phyloP scores from a whole-genome alignment of 345 rosid species.

The Euclidium syriacum region DNA sequence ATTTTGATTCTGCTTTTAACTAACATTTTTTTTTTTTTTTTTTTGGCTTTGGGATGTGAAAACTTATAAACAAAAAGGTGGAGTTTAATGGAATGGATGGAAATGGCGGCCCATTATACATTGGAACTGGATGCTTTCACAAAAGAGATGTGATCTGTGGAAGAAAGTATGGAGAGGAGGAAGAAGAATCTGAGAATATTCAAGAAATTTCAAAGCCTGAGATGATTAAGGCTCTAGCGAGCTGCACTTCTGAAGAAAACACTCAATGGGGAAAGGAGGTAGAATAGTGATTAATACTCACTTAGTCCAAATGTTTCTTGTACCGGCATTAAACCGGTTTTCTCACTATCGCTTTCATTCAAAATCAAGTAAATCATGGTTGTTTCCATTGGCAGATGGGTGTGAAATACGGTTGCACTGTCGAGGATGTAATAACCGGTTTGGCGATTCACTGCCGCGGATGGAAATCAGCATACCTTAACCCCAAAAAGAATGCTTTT shows the following conservation, averaged over 20 bases:
- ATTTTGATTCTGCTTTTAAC: not conserved
- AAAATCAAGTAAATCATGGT: too few relatives aligned
- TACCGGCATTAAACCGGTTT: not conserved
- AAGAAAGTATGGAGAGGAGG: conserved; percentile 30
- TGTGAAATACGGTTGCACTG: conserved; percentile 56
- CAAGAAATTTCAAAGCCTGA: conserved; percentile 24
- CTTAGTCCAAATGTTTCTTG: not conserved
- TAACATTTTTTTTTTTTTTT: too few relatives aligned
- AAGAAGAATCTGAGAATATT: not conserved
- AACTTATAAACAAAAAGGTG: too few relatives aligned
- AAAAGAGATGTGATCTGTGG: conserved; percentile 69
- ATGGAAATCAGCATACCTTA: conserved; percentile 64
- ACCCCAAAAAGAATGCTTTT: conserved; percentile 56
- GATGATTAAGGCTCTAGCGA: conserved; percentile 46
- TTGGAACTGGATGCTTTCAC: conserved; percentile 83
- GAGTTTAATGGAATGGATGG: conserved; percentile 66
- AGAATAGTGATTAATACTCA: not conserved
- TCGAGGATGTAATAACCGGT: conserved; percentile 86
- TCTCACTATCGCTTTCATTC: too few relatives aligned
- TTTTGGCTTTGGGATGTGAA: conserved; percentile 31
- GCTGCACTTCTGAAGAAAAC: conserved; percentile 46
- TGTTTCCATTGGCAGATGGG: conserved; percentile 58
- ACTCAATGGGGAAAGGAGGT: conserved; percentile 85
- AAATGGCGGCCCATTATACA: conserved; percentile 56
- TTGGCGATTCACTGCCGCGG: conserved; percentile 59